A percentile compares a stretch with the other conserved stretches of the same genome.
Evolutionary conservation across 495 filamentous ascomycete species (phyloP).

Genomic region (Friedmanniomyces endolithicus): DNA sequence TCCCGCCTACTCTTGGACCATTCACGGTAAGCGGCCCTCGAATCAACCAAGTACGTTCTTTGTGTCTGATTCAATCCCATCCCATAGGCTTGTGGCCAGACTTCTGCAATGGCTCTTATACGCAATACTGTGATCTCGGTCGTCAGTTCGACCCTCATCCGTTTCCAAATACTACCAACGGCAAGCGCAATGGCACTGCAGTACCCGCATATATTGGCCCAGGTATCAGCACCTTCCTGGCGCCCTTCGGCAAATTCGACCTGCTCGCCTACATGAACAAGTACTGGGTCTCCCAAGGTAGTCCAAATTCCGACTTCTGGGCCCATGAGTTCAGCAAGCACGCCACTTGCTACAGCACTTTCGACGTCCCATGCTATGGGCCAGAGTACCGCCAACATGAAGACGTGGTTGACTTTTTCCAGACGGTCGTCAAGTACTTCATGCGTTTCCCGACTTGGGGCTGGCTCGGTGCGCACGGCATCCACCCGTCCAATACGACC

Average conservation of each 20-base stretch:
- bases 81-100: conserved; percentile 36
- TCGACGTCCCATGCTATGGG: conserved; percentile 40
- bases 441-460: conserved; percentile 35
- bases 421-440: conserved; percentile 31
- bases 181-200: conserved; percentile 30
- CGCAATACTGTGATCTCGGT: conserved; percentile 40
- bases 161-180: conserved; percentile 40
- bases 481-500: conserved; percentile 23
- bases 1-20: conserved; percentile 35
- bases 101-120: conserved; percentile 31
- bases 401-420: conserved; percentile 40
- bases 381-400: conserved; percentile 31
- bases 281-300: conserved; percentile 36
- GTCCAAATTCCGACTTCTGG: conserved; percentile 39
- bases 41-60: background rate
- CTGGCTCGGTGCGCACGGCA: conserved; percentile 22
- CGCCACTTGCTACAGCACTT: conserved; percentile 42
- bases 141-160: conserved; percentile 42
- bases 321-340: conserved; percentile 46
- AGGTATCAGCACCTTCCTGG: conserved; percentile 35
- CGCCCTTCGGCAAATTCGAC: conserved; percentile 35
- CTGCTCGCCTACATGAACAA: conserved; percentile 41
- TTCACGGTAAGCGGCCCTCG: conserved; percentile 30
- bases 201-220: conserved; percentile 37
- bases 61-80: background rate